phyloP scores from a whole-genome alignment of 495 filamentous ascomycete species.

The Staphylotrichum longicolle region DNA sequence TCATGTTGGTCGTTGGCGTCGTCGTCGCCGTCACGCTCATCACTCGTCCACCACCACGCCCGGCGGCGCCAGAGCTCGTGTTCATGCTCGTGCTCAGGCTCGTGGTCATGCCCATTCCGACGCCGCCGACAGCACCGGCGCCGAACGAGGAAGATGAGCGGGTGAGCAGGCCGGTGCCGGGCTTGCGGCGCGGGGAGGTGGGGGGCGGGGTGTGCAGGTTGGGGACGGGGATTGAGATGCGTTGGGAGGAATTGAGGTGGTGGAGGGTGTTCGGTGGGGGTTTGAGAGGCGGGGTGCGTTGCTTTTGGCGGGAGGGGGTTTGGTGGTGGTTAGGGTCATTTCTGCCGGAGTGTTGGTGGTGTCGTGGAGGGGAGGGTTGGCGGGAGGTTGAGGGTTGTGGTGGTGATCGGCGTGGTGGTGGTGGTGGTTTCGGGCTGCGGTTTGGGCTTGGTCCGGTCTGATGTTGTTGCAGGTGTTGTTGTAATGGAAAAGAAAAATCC shows the following conservation, averaged over 20 bases:
- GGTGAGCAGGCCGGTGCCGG: neutral
- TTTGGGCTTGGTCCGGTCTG: neutral
- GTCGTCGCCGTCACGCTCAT: too few species aligned
- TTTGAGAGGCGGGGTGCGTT: constrained; percentile 7
- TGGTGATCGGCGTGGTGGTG: neutral
- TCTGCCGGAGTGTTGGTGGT: neutral
- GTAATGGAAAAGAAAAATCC: constrained; percentile 14
- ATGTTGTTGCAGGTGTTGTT: neutral
- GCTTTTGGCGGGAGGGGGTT: neutral
- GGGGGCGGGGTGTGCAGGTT: constrained; percentile 9
- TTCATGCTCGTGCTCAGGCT: neutral
- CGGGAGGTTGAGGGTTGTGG: neutral
- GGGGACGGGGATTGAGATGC: constrained; percentile 5
- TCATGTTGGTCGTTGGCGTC: too few species aligned
- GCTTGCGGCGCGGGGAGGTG: constrained; percentile 13
- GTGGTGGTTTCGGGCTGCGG: neutral
- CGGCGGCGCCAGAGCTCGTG: neutral
- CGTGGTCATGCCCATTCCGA: neutral
- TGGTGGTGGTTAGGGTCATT: neutral
- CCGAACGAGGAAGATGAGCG: constrained; percentile 1
- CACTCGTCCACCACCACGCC: too few species aligned
- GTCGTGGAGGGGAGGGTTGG: neutral
- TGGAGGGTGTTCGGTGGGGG: neutral
- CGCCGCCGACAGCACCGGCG: neutral
- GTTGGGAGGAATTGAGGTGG: neutral